Base-by-base conservation (phyloP, 345 rosid species). In the Eucalyptus guilfoylei region DNA sequence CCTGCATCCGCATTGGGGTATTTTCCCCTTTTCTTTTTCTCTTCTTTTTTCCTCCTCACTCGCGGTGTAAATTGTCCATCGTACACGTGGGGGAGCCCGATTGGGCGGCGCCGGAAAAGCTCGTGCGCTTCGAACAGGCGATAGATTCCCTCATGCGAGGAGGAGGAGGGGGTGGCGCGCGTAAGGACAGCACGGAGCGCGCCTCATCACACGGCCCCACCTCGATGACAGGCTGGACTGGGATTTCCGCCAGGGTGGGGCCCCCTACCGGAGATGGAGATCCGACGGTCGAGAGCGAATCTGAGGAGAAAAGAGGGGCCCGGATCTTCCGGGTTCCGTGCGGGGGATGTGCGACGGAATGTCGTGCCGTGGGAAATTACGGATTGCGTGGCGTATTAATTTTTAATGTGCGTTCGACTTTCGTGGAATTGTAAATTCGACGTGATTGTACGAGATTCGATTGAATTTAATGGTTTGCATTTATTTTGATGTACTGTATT, bases 21-120 rank as follows among this genome's bases (percentile, higher is more conserved):
- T 62, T 30, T 76, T 11, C 14, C 42, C 42, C 23, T 6, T 60
- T 60, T 28, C 6, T 5, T 34, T 9, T 4, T 72, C 37, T 9
- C 16, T 34, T 1, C 5, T 1, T 34, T 34, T 34, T 3, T 2
- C 8, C 6, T 21, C 32, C 44, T 9, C 30, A 0, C 85, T 4
- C 47, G 44, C 26, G 81, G 81, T 32, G 47, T 52, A 4, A 76
- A 76, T 76, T 40, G 28, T 76, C 47, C 47, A 9, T 40, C 85
- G 85, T 76, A 76, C 85, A 76, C 85, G 85, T 76, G 85, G 85
- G 45, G 47, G 30, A 76, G 5, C 8, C 28, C 44, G 15, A 76
- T 76, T 76, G 47, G 85, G 15, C 30, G 5, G 30, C 13, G 85
- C 85, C 1, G 85, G 47, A 40, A 40, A 76, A 76, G 47, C 47